Evolutionary conservation across 371 early-diverging fungal species (phyloP), one percentile per base, ranked within the genome.

Genomic region (Mortierella sp.): DNA sequence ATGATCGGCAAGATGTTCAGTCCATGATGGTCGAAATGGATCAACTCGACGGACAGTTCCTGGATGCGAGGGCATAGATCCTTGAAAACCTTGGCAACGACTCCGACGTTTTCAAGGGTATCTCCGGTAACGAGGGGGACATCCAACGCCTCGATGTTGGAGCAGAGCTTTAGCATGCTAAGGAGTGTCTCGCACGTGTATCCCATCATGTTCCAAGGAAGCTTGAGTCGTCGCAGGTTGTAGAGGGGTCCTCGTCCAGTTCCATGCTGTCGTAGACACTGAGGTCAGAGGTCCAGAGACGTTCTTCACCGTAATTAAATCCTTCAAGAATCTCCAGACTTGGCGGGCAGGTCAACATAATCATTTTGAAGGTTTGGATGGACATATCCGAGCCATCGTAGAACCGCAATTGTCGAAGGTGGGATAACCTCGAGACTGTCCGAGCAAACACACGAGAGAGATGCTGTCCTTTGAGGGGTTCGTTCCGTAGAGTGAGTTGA

Each of bases 1-100:
- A 40, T 19, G 24, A 64, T 9, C 37, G 64, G 37, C 24, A 64
- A 64, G 24, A 64, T 31, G 2, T 37, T 37, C 9, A 11, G 64
- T 21, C 64, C 64, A 64, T 37, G 64, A 64, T 21, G 31, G 64
- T 64, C 64, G 64, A 64, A 64, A 64, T 37, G 40, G 5, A 19
- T 9, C 37, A 34, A 9, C 37, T 64, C 34, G 37, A 5, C 4
- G 21, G 64, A 19, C 40, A 64, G 19, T 31, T 64, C 64, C 64
- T 37, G 64, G 37, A 64, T 16, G 21, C 10, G 24, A 37, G 64
- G 64, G 34, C 64, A 64, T 2, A 31, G 8, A 16, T 37, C 24
- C 3, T 37, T 64, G 64, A 64, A 9, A 9, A 21, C 24, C 19
- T 8, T 31, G 19, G 64, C 21, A 9, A 64, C 16, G 2, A 9